Evolutionary conservation across 495 filamentous ascomycete species (phyloP).

Genomic region (Polyplosphaeria fusca): DNA sequence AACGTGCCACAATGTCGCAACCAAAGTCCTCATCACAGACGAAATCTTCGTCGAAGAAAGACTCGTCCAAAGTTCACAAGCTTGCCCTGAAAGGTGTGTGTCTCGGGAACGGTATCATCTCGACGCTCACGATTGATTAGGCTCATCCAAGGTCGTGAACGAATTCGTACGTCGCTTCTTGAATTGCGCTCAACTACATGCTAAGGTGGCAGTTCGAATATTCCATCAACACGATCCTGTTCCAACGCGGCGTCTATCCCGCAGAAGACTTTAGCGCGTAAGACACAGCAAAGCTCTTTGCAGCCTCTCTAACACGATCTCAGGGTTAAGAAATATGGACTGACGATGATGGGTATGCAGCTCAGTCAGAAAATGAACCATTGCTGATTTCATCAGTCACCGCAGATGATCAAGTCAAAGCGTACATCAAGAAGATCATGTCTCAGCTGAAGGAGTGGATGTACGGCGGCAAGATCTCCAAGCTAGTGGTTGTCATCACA

Average conservation of each 20-base stretch:
- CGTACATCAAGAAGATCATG: slow-evolving; percentile 99
- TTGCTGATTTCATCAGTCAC: slow-evolving; percentile 56
- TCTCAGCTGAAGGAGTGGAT: slow-evolving; percentile 95
- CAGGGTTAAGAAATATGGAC: slow-evolving; percentile 96
- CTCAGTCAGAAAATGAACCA: no score
- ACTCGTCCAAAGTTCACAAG: slow-evolving; percentile 91
- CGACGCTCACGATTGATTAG: slow-evolving; percentile 37
- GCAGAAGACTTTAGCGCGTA: slow-evolving; percentile 95
- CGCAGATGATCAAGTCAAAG: slow-evolving; percentile 94
- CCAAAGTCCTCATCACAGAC: slow-evolving; percentile 26
- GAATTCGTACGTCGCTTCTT: slow-evolving; percentile 71
- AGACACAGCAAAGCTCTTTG: slow-evolving; percentile 35
- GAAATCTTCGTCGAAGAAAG: slow-evolving; percentile 54
- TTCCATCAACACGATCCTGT: slow-evolving; percentile 94
- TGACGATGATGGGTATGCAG: slow-evolving; percentile 89
- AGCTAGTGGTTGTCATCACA: slow-evolving; percentile 93
- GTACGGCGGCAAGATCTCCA: slow-evolving; percentile 90
- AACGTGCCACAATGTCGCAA: slow-evolving; percentile 29
- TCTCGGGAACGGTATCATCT: neutral
- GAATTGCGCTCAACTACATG: neutral
- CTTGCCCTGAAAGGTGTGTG: slow-evolving; percentile 78
- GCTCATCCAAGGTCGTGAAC: slow-evolving; percentile 81
- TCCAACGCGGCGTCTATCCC: slow-evolving; percentile 95
- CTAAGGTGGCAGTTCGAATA: slow-evolving; percentile 62
- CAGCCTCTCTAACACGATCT: neutral